Evolutionary conservation across 495 filamentous ascomycete genomes (phyloP), one percentile per base, ranked within the genome.

Genomic region (Aspergillus cristatus): DNA sequence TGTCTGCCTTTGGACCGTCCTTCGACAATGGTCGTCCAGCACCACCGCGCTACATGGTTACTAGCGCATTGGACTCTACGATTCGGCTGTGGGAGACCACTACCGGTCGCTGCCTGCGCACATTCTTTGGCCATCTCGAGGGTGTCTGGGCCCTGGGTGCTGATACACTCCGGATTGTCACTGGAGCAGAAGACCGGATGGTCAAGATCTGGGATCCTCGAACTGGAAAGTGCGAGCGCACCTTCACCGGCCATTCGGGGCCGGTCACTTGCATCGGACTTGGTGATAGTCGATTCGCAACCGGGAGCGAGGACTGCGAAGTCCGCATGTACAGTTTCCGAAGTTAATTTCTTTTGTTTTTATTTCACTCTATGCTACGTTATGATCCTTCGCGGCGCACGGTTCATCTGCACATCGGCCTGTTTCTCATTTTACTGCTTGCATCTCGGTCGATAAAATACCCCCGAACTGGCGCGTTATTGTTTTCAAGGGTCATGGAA

Each of bases 121-220:
- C 86, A 3, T 90, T 94, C 62, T 99, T 97, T 43, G 91, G 91
- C 0, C 91, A 99, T 46, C 67, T 99, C 15, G 91, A 97, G 56
- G 91, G 91, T 16, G 80, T 99, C 15, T 99, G 91, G 91, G 82
- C 84, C 7, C 72, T 99, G 4, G 89, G 85, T 1, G 93, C 85
- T 1, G 93, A 99, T 55, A 87, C 84, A 0, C 67, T 99, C 24
- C 78, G 91, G 12, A 76, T 94, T 18, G 86, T 96, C 24, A 84
- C 81, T 37, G 91, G 89, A 8, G 82, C 84, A 24, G 81, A 96
- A 58, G 91, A 99, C 60, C 77, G 83, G 26, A 96, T 89, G 79
- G 83, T 94, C 57, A 96, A 96, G 57, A 81, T 93, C 26, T 98
- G 93, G 93, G 90, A 97, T 63, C 79, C 90, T 18, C 68, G 86